These are phyloP conservation scores for Spiromastix sp. DNA, from an alignment of 2,329 filamentous ascomycete species.

Conservation along the genomic window DNA sequence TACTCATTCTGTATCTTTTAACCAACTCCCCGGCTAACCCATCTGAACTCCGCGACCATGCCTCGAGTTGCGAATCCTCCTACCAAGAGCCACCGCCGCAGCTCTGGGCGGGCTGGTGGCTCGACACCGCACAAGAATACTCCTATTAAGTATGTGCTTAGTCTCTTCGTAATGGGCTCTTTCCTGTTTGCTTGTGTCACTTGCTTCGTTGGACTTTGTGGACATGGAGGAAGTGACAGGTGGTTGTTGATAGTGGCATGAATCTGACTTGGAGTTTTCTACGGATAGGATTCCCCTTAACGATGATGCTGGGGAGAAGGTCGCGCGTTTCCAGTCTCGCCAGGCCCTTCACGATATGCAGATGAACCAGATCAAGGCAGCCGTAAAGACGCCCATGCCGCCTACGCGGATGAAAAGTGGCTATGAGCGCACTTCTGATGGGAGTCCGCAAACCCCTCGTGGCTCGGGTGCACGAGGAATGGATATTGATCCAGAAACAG, in stretches of 20 bases:
- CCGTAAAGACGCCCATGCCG: constrained; percentile 41
- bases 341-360: constrained; percentile 83
- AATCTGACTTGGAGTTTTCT: constrained; percentile 3
- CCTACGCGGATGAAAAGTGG: constrained; percentile 25
- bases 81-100: constrained; percentile 30
- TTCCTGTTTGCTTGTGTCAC: too few relatives aligned
- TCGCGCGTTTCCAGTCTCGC: constrained; percentile 73
- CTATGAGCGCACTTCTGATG: constrained; percentile 27
- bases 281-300: constrained; percentile 74
- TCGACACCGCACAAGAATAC: constrained; percentile 43
- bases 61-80: constrained; percentile 44
- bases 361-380: constrained; percentile 81
- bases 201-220: too few relatives aligned
- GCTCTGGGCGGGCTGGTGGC: constrained; percentile 33
- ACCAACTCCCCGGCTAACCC: constrained; percentile 7
- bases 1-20: constrained; percentile 12
- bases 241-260: not conserved
- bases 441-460: constrained; percentile 42
- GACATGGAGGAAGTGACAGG: too few relatives aligned
- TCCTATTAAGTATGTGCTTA: constrained; percentile 36
- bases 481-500: constrained; percentile 42
- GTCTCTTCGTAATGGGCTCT: not conserved
- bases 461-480: constrained; percentile 22
- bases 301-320: constrained; percentile 89
- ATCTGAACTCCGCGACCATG: constrained; percentile 31